Percentiles rank a stretch among this genome's conserved stretches.
phyloP scores from a whole-genome alignment of 2,329 filamentous ascomycete genomes.

The Alternaria solani region DNA sequence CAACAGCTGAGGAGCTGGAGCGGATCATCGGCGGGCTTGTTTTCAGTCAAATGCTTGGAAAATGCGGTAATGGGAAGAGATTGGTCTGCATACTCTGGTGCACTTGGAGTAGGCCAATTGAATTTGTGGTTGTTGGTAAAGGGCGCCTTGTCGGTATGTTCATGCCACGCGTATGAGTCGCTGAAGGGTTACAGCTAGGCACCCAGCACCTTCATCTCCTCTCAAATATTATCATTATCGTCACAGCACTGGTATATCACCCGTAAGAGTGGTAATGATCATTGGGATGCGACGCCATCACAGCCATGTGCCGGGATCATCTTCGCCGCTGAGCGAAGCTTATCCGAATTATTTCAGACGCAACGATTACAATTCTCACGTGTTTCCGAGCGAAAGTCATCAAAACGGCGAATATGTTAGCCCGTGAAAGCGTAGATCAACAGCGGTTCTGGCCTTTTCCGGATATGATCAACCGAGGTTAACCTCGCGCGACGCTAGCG shows the following conservation, averaged over 20 bases:
- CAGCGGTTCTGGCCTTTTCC: conserved; percentile 22
- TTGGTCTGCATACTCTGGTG: conserved; percentile 7
- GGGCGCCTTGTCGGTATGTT: conserved; percentile 15
- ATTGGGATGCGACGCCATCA: not conserved
- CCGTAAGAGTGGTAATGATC: not conserved
- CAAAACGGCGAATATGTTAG: not conserved
- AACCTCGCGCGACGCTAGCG: conserved; percentile 15
- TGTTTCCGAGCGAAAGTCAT: conserved; percentile 8
- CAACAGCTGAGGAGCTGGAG: conserved; percentile 28
- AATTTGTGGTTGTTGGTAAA: conserved; percentile 18
- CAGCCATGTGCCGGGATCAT: conserved; percentile 5
- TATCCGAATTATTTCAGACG: conserved; percentile 6
- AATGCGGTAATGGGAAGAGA: not conserved
- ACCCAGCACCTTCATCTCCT: not conserved
- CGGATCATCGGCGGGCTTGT: not conserved
- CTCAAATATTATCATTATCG: not conserved
- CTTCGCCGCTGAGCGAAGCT: not conserved
- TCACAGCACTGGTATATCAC: not conserved
- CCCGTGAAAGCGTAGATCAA: conserved; percentile 17
- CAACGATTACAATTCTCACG: conserved; percentile 10
- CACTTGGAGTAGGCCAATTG: not conserved
- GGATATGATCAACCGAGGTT: conserved; percentile 24
- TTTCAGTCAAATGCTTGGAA: conserved; percentile 5
- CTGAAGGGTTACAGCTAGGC: conserved; percentile 40
- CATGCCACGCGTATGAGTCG: conserved; percentile 37